These are phyloP conservation scores for Plantago ovata DNA, from an alignment of 257 asterid genomes.

Conservation along the genomic window DNA sequence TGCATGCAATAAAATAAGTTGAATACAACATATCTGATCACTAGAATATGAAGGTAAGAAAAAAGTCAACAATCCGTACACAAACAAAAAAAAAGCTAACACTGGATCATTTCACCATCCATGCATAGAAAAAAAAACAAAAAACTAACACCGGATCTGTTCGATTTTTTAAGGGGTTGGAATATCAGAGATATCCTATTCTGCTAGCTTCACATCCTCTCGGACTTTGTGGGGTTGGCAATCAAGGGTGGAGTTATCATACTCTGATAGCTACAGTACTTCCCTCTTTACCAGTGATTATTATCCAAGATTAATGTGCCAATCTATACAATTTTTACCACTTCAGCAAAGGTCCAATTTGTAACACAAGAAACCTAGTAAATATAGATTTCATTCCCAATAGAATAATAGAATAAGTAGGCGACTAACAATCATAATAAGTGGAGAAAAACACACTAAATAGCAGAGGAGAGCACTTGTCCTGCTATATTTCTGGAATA, in stretches of 20 bases:
- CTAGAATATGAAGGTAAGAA: neutral
- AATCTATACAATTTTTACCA: constrained; percentile 9
- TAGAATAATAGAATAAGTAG: neutral
- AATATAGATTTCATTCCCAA: neutral
- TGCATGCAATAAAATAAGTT: constrained; percentile 17
- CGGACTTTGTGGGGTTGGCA: neutral
- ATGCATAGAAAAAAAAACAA: neutral
- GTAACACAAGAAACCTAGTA: no score
- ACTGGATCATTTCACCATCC: neutral
- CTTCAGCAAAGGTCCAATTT: neutral
- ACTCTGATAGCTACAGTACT: neutral
- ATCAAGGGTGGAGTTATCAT: neutral
- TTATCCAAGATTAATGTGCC: neutral
- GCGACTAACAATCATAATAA: neutral
- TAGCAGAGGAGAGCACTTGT: constrained; percentile 1
- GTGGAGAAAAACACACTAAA: constrained; percentile 8
- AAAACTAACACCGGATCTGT: constrained; percentile 3
- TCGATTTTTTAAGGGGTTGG: neutral
- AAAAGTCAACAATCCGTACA: no score
- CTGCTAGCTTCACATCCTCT: neutral
- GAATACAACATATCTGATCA: neutral
- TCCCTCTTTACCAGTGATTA: neutral
- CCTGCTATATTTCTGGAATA: no score
- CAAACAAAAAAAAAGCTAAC: neutral
- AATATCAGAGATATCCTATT: neutral